Percentiles rank a stretch among this genome's conserved stretches.
Conservation (phyloP, 208 protist genomes). For the Jaenimonas drosophilae region DNA sequence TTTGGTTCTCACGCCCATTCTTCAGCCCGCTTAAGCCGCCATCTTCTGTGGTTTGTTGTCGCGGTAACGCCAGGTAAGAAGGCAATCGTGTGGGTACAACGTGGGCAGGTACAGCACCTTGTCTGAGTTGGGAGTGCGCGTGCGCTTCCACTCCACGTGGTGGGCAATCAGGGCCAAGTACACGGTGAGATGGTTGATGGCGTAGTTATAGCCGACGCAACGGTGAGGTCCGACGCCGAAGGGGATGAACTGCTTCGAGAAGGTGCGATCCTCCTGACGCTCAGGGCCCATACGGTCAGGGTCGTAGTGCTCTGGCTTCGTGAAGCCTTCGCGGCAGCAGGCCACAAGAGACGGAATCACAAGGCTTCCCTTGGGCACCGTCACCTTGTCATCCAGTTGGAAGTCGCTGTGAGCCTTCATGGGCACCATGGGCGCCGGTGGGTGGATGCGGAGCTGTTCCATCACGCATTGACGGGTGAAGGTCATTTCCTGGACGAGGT, state of each 20-base stretch:
- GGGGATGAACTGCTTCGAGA: constrained; percentile 86
- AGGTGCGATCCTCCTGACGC: constrained; percentile 83
- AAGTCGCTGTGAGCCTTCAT: constrained; percentile 78
- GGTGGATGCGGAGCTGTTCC: constrained; percentile 70
- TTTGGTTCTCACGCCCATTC: neutral
- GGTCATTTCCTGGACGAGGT: constrained; percentile 83
- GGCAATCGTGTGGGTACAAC: constrained; percentile 86
- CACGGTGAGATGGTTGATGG: constrained; percentile 90
- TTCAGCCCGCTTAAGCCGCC: neutral
- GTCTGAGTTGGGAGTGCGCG: constrained; percentile 76
- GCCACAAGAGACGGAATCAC: constrained; percentile 89
- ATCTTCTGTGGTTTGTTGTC: constrained; percentile 10
- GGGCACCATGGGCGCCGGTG: constrained; percentile 73
- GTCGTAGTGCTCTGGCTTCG: constrained; percentile 87
- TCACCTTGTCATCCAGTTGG: constrained; percentile 66
- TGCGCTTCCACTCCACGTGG: constrained; percentile 65
- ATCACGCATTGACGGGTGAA: constrained; percentile 83
- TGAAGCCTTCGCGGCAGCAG: constrained; percentile 84
- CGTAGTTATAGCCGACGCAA: constrained; percentile 91
- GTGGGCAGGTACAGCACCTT: constrained; percentile 89
- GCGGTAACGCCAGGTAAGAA: constrained; percentile 56
- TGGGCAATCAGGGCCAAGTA: constrained; percentile 76
- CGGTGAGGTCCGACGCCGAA: constrained; percentile 89
- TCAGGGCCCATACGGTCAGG: constrained; percentile 88
- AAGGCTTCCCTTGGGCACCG: constrained; percentile 84